These are phyloP conservation scores for Tetradesmus obliquus DNA, from an alignment of 139 green algal species.

Conservation along the genomic window DNA sequence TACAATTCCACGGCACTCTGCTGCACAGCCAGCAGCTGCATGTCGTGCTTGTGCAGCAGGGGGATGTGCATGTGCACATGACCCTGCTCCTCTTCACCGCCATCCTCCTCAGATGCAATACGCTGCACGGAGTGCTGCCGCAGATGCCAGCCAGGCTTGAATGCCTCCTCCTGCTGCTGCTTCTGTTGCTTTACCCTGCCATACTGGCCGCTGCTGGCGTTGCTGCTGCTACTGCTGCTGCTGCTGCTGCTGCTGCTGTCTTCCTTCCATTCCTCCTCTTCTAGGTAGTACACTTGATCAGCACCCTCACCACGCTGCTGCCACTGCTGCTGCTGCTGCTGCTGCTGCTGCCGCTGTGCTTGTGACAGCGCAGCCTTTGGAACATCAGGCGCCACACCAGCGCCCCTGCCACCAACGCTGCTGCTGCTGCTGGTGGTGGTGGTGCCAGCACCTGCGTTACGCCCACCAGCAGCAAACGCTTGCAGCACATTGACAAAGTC, in stretches of 20 bases:
- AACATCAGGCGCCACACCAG: not conserved
- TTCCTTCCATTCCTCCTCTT: no score
- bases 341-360: not conserved
- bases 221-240: not conserved
- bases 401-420: not conserved
- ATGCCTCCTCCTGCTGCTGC: not conserved
- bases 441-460: not conserved
- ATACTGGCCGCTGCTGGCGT: not conserved
- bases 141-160: not conserved
- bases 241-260: not conserved
- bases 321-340: not conserved
- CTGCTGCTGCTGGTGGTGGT: not conserved
- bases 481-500: not conserved
- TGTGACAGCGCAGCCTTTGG: not conserved
- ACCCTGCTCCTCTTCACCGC: not conserved
- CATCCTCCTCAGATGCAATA: not conserved
- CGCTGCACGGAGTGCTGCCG: not conserved
- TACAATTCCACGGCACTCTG: conserved; percentile 21
- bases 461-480: not conserved
- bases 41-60: not conserved
- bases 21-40: not conserved
- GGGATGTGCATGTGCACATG: not conserved
- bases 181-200: not conserved
- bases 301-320: not conserved
- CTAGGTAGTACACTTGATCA: not conserved